These are phyloP conservation scores for Antarctomyces pellizariae DNA, from an alignment of 495 filamentous ascomycete species.

Conservation along the genomic window DNA sequence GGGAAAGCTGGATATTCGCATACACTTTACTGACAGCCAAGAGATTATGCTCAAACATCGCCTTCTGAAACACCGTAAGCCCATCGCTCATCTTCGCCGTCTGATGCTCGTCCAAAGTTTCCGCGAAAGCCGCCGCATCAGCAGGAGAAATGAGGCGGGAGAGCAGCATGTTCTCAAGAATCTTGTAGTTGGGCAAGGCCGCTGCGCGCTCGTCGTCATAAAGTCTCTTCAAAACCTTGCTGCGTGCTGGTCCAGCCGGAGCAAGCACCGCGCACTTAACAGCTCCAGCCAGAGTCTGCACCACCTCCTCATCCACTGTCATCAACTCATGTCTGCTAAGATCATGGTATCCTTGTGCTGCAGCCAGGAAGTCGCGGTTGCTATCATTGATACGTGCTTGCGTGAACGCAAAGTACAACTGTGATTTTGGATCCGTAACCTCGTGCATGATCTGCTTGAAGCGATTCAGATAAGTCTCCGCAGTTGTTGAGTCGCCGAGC, in stretches of 20 bases:
- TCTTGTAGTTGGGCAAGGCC: slow-evolving; percentile 55
- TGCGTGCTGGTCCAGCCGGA: slow-evolving; percentile 70
- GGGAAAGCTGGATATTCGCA: slow-evolving; percentile 64
- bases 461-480: slow-evolving; percentile 73
- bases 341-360: slow-evolving; percentile 64
- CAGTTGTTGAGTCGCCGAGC: slow-evolving; percentile 70
- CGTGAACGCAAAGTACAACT: slow-evolving; percentile 68
- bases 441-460: slow-evolving; percentile 77
- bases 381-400: slow-evolving; percentile 86
- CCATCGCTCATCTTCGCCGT: slow-evolving; percentile 74
- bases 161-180: slow-evolving; percentile 94
- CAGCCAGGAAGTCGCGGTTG: slow-evolving; percentile 75
- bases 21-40: slow-evolving; percentile 70
- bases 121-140: slow-evolving; percentile 69
- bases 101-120: slow-evolving; percentile 65
- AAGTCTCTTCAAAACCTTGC: slow-evolving; percentile 50
- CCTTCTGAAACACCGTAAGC: slow-evolving; percentile 78
- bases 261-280: slow-evolving; percentile 88
- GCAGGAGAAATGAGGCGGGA: slow-evolving; percentile 58
- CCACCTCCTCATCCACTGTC: slow-evolving; percentile 58
- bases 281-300: slow-evolving; percentile 68
- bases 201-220: slow-evolving; percentile 84
- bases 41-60: slow-evolving; percentile 89
- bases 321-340: slow-evolving; percentile 53
- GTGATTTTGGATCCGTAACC: slow-evolving; percentile 41